Evolutionary conservation across 2,329 filamentous ascomycete species (phyloP).

Genomic region (Fusarium drepaniforme): DNA sequence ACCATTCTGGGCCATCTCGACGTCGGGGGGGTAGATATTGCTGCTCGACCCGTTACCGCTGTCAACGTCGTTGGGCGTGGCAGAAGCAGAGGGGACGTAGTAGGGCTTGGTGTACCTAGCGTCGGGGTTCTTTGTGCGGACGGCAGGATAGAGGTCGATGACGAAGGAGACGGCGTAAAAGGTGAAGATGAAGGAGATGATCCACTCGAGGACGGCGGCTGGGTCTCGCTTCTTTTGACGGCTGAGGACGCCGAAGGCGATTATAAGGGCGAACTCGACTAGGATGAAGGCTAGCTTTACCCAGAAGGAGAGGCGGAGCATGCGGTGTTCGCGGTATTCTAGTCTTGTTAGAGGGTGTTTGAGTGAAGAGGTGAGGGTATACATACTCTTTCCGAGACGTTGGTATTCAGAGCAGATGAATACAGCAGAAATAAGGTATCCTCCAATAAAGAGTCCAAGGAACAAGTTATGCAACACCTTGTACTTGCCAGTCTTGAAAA

Average conservation of each 20-base stretch:
- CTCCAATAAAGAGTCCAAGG: constrained; percentile 84
- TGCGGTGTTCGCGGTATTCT: constrained; percentile 79
- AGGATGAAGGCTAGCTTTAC: constrained; percentile 89
- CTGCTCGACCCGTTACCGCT: constrained; percentile 26
- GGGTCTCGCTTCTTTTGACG: constrained; percentile 66
- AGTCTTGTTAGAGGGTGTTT: not conserved
- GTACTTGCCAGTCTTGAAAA: constrained; percentile 86
- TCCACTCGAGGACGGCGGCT: constrained; percentile 84
- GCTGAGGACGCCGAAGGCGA: constrained; percentile 76
- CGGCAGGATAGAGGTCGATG: constrained; percentile 86
- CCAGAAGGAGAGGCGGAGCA: constrained; percentile 86
- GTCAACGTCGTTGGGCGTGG: constrained; percentile 13
- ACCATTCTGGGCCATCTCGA: constrained; percentile 33
- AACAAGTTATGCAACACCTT: constrained; percentile 79
- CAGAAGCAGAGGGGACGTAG: constrained; percentile 29
- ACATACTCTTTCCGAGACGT: constrained; percentile 78
- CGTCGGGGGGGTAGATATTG: constrained; percentile 18
- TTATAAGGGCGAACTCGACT: constrained; percentile 78
- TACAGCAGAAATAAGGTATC: constrained; percentile 87
- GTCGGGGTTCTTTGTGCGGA: constrained; percentile 64
- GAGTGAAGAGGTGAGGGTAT: not conserved
- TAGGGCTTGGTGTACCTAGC: constrained; percentile 47
- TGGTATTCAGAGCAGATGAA: constrained; percentile 94
- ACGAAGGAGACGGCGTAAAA: constrained; percentile 90
- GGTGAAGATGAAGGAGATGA: constrained; percentile 86